phyloP scores from a whole-genome alignment of 2,329 filamentous ascomycete species.

The Alternaria longipes region DNA sequence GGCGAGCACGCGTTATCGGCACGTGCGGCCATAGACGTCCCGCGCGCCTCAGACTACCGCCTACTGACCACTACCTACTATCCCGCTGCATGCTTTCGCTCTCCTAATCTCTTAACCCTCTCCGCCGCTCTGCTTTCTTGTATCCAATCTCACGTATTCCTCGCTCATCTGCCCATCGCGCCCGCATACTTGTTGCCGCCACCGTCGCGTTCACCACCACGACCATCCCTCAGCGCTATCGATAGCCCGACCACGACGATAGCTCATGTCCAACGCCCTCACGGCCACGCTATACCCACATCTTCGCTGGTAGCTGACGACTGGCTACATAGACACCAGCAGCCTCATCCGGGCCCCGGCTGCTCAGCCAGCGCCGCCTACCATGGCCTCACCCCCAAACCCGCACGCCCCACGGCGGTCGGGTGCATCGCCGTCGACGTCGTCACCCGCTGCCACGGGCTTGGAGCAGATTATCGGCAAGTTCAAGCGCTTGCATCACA shows the following conservation, averaged over 20 bases:
- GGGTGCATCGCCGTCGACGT: slow-evolving; percentile 46
- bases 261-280: slow-evolving; percentile 51
- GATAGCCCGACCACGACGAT: slow-evolving; percentile 19
- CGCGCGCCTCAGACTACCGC: neutral
- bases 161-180: slow-evolving; percentile 2
- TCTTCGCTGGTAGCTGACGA: slow-evolving; percentile 47
- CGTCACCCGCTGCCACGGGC: slow-evolving; percentile 33
- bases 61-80: slow-evolving; percentile 2
- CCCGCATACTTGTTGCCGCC: slow-evolving; percentile 12
- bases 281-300: slow-evolving; percentile 51
- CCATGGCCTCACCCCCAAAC: slow-evolving; percentile 46
- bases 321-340: slow-evolving; percentile 13
- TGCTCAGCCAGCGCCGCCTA: slow-evolving; percentile 44
- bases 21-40: neutral
- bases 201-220: slow-evolving; percentile 9
- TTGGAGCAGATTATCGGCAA: slow-evolving; percentile 67
- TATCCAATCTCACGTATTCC: neutral
- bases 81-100: neutral
- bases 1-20: slow-evolving; percentile 15
- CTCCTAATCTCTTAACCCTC: neutral
- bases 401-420: slow-evolving; percentile 48
- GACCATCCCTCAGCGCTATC: slow-evolving; percentile 17
- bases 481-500: slow-evolving; percentile 85
- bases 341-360: slow-evolving; percentile 31
- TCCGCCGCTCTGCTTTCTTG: neutral